Conservation (phyloP, 768 basidiomycete genomes). For the Termitomyces bulborhizus region DNA sequence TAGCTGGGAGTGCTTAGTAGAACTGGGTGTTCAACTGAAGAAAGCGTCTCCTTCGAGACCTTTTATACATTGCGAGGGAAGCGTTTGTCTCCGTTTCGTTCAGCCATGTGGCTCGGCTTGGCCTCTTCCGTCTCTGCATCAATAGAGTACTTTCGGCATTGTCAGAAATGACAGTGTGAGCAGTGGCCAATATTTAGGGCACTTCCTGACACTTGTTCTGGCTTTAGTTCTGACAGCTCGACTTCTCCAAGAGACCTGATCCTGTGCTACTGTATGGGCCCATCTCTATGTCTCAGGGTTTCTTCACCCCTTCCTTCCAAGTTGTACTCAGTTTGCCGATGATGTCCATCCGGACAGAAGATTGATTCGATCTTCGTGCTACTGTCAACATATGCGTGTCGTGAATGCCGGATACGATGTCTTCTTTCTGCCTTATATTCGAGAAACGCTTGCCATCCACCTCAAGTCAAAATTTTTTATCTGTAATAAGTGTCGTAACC, state of each 20-base stretch:
- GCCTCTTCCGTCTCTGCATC: background rate
- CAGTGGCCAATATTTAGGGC: background rate
- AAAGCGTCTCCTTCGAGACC: background rate
- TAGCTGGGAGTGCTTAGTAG: constrained; percentile 6
- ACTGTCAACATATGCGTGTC: too few relatives aligned
- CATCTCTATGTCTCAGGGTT: background rate
- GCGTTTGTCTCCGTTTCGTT: background rate
- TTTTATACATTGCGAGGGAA: constrained; percentile 2
- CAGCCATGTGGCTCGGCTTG: background rate
- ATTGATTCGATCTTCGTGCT: too few relatives aligned
- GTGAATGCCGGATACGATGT: background rate
- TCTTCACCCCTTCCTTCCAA: background rate
- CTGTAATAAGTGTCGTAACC: background rate
- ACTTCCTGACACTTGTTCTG: background rate
- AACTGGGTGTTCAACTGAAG: constrained; percentile 11
- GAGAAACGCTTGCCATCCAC: background rate
- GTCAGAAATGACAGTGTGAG: constrained; percentile 1
- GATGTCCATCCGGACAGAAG: too few relatives aligned
- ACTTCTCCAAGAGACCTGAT: background rate
- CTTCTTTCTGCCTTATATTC: background rate
- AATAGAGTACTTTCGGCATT: background rate
- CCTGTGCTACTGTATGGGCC: background rate
- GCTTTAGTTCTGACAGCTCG: too few relatives aligned
- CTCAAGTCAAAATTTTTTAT: background rate
- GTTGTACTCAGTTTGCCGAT: too few relatives aligned